A percentile compares a stretch with the other conserved stretches of the same genome.
These are phyloP conservation scores for Erysiphe neolycopersici DNA, from an alignment of 2,329 filamentous ascomycete genomes.

Conservation along the genomic window DNA sequence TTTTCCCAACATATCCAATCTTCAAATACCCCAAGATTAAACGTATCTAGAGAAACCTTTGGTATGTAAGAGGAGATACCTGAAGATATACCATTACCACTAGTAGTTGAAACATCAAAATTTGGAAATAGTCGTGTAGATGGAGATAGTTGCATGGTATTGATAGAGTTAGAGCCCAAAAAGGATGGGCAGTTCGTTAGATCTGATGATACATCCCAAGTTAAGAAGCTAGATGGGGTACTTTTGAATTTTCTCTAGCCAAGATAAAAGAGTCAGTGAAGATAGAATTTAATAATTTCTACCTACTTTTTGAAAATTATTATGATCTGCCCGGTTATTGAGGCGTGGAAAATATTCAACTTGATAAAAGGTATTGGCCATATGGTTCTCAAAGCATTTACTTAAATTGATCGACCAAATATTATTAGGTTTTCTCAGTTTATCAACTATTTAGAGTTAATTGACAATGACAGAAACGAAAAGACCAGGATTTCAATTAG, in stretches of 20 bases:
- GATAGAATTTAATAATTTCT: not conserved
- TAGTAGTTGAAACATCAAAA: not conserved
- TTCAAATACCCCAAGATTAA: conserved; percentile 5
- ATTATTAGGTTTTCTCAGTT: too few relatives aligned
- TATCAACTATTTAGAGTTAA: too few relatives aligned
- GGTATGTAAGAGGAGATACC: not conserved
- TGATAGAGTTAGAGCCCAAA: not conserved
- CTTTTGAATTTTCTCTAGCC: not conserved
- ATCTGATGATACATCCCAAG: not conserved
- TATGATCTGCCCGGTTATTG: not conserved
- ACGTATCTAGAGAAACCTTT: not conserved
- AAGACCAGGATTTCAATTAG: too few relatives aligned
- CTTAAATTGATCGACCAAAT: not conserved
- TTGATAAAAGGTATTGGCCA: not conserved
- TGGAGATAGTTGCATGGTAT: not conserved
- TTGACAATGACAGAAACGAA: not conserved
- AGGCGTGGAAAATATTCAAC: not conserved
- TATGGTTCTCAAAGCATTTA: not conserved
- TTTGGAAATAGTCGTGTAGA: not conserved
- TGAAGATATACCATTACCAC: not conserved
- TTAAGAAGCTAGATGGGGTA: not conserved
- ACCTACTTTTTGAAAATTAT: not conserved
- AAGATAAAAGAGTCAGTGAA: not conserved
- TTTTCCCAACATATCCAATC: conserved; percentile 9
- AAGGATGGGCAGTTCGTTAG: not conserved